Evolutionary conservation across 768 basidiomycete species (phyloP), one percentile per base, ranked within the genome.

Genomic region (Lactifluus echinatus): DNA sequence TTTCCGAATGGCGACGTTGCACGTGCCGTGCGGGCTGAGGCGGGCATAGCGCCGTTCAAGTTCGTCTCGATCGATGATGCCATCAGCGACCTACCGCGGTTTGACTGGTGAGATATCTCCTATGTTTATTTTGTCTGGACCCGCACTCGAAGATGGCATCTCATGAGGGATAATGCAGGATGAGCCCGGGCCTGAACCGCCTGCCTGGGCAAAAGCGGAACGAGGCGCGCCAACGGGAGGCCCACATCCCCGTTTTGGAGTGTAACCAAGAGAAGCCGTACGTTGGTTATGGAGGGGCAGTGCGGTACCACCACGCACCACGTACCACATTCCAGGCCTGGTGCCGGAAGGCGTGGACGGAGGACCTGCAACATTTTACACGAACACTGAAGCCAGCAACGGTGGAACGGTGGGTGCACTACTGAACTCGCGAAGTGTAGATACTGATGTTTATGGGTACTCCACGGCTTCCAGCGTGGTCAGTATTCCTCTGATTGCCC

Each of bases 341-440:
- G 48, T 81, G 79, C 12, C 75, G 87, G 48, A 64, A 49, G 23
- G 69, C 66, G n/a, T 67, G 68, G 4, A 77, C 79, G 0, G 68
- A 43, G 21, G 73, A 87, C 62, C 68, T 87, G 0, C 88, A 89
- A 61, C 89, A 90, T 21, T 83, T 76, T 64, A 89, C 88, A 0
- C 74, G 76, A 34, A 75, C 75, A 40, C 72, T 84, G 19, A 66
- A 75, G 10, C 63, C 73, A 1, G 73, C 69, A 33, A 82, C 78
- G 28, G 80, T 87, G 15, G 76, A 82, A 64, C 74, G 84, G 87
- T 80, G 59, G 51, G 77, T 23, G 37, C 10, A 15, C 24, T 4
- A 31, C n/a, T 24, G 24, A 19, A 2, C 10, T 12, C n/a, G 4
- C 40, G 24, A 11, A 10, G 10, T 8, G 4, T 17, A 15, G 2